phyloP scores from a whole-genome alignment of 768 basidiomycete genomes.

The Psilocybe azurescens region DNA sequence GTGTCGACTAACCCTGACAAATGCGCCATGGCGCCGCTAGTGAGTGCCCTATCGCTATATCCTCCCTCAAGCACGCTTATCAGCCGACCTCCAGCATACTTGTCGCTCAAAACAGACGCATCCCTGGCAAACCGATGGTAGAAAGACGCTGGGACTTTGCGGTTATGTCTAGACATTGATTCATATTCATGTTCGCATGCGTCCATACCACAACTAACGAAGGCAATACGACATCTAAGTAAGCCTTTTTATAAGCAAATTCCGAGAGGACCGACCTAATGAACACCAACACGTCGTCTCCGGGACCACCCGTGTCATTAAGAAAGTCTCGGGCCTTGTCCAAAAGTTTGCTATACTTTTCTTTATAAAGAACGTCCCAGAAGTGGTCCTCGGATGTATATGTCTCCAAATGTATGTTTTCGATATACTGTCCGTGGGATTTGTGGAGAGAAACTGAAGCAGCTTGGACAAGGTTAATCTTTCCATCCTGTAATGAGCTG shows the following conservation, averaged over 20 bases:
- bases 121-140: conserved; percentile 85
- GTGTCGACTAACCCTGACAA: conserved; percentile 66
- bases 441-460: conserved; percentile 84
- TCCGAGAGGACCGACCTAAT: conserved; percentile 65
- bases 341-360: conserved; percentile 65
- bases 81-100: conserved; percentile 68
- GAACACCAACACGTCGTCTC: conserved; percentile 79
- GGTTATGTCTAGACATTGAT: conserved; percentile 90
- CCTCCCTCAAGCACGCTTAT: conserved; percentile 95
- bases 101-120: conserved; percentile 64
- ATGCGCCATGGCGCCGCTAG: conserved; percentile 84
- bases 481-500: conserved; percentile 67
- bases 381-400: conserved; percentile 79
- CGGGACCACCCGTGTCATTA: conserved; percentile 63
- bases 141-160: conserved; percentile 88
- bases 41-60: conserved; percentile 89
- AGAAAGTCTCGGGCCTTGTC: conserved; percentile 75
- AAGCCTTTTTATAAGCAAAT: neutral
- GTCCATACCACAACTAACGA: conserved; percentile 88
- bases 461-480: conserved; percentile 77
- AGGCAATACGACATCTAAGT: too few species aligned
- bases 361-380: conserved; percentile 73
- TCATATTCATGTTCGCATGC: conserved; percentile 91
- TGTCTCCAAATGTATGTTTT: conserved; percentile 82
- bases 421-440: conserved; percentile 85